Percentiles rank a stretch among this genome's conserved stretches.
These are phyloP conservation scores for Boletellus ananas DNA, from an alignment of 768 basidiomycete species.

Conservation along the genomic window DNA sequence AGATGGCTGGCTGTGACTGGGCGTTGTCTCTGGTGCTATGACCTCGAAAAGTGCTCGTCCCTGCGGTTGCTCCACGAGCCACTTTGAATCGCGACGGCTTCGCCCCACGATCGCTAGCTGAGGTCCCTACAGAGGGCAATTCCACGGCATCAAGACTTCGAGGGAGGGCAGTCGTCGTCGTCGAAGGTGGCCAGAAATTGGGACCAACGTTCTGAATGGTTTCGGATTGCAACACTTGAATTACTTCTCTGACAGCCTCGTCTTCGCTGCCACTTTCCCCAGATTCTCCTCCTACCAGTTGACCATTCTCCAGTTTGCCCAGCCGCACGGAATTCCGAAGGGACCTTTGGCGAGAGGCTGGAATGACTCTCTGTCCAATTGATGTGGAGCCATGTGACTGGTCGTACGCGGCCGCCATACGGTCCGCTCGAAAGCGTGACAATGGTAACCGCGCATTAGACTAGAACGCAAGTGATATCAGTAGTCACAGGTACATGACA, in stretches of 20 bases:
- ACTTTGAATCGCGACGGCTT: slow-evolving; percentile 50
- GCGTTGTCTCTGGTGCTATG: slow-evolving; percentile 30
- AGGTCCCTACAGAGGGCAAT: neutral
- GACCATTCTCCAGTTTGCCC: slow-evolving; percentile 53
- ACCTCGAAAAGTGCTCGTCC: slow-evolving; percentile 18
- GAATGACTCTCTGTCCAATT: slow-evolving; percentile 39
- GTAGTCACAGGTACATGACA: slow-evolving; percentile 1
- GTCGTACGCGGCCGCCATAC: slow-evolving; percentile 47
- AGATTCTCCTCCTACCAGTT: slow-evolving; percentile 47
- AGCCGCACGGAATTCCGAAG: slow-evolving; percentile 50
- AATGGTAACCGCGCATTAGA: slow-evolving; percentile 45
- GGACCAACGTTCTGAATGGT: slow-evolving; percentile 54
- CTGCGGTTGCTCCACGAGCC: slow-evolving; percentile 10
- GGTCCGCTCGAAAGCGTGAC: slow-evolving; percentile 65
- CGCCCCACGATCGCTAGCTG: slow-evolving; percentile 17
- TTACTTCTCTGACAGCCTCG: slow-evolving; percentile 44
- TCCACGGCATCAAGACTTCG: neutral
- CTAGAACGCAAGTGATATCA: slow-evolving; percentile 22
- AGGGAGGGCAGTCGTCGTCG: neutral
- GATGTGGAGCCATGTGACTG: slow-evolving; percentile 40
- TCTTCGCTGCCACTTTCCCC: slow-evolving; percentile 56
- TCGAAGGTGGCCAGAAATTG: slow-evolving; percentile 25
- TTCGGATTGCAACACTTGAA: slow-evolving; percentile 49
- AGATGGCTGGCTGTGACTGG: slow-evolving; percentile 31
- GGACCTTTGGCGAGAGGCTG: slow-evolving; percentile 44